Percentiles rank a stretch among this genome's conserved stretches.
phyloP scores from a whole-genome alignment of 2,329 filamentous ascomycete species.

The Mollisiaceae sp. region DNA sequence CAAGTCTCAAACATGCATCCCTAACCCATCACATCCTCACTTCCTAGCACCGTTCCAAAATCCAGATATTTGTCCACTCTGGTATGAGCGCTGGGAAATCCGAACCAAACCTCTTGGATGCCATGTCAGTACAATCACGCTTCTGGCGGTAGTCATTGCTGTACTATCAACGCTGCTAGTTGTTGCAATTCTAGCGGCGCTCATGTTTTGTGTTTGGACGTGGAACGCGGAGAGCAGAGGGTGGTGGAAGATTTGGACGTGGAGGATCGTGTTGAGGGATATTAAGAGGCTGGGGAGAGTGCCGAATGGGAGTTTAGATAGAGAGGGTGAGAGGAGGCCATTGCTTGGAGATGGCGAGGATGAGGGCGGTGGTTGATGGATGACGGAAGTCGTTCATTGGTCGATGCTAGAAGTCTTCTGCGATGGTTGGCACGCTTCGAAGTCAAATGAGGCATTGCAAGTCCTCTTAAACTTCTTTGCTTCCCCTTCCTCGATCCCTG shows the following conservation, averaged over 20 bases:
- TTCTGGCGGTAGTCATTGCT: constrained; percentile 44
- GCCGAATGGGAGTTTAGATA: not conserved
- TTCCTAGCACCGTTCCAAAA: constrained; percentile 57
- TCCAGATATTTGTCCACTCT: constrained; percentile 57
- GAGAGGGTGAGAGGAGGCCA: constrained; percentile 4
- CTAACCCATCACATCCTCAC: constrained; percentile 52
- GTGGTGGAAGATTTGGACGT: constrained; percentile 42
- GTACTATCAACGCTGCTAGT: constrained; percentile 41
- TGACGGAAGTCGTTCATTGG: too few relatives aligned
- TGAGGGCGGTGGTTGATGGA: not conserved
- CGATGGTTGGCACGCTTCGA: too few relatives aligned
- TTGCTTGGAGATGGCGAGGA: not conserved
- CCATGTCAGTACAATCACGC: constrained; percentile 50
- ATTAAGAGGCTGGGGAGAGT: not conserved
- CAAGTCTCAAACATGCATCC: constrained; percentile 56
- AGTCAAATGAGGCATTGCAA: too few relatives aligned
- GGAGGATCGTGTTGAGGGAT: constrained; percentile 28
- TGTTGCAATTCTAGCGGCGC: constrained; percentile 24
- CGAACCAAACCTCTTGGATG: constrained; percentile 48
- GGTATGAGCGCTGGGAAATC: constrained; percentile 52
- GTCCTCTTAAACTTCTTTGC: too few relatives aligned
- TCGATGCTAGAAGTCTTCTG: not conserved
- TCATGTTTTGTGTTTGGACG: constrained; percentile 16
- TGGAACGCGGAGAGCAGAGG: constrained; percentile 32
- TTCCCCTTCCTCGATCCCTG: too few relatives aligned